Evolutionary conservation across 495 filamentous ascomycete species (phyloP).

Genomic region (Amniculicola lignicola): DNA sequence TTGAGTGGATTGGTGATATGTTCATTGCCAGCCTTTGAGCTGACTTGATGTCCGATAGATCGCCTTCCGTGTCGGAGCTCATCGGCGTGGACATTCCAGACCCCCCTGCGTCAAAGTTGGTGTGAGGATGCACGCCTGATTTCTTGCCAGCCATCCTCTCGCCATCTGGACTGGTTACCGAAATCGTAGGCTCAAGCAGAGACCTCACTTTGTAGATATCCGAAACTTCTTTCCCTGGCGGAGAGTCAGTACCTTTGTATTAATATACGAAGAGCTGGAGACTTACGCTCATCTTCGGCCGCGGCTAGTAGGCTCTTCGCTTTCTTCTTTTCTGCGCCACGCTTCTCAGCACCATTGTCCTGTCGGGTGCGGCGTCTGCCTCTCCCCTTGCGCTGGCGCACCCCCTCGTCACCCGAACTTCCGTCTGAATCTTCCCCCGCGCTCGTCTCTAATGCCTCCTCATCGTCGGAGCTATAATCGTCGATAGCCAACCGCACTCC

Average conservation of each 20-base stretch:
- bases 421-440: slow-evolving; percentile 33
- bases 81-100: slow-evolving; percentile 74
- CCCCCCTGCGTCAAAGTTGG: slow-evolving; percentile 68
- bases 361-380: slow-evolving; percentile 34
- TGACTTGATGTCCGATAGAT: slow-evolving; percentile 75
- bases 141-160: slow-evolving; percentile 56
- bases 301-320: slow-evolving; percentile 61
- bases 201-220: slow-evolving; percentile 51
- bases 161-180: slow-evolving; percentile 59
- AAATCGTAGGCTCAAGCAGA: slow-evolving; percentile 61
- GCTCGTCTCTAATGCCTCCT: slow-evolving; percentile 47
- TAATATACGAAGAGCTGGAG: background rate
- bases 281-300: slow-evolving; percentile 76
- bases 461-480: slow-evolving; percentile 60
- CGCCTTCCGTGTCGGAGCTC: slow-evolving; percentile 81
- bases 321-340: slow-evolving; percentile 31
- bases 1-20: slow-evolving; percentile 72
- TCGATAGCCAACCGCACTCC: slow-evolving; percentile 71
- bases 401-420: slow-evolving; percentile 51
- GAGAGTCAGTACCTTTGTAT: slow-evolving; percentile 30
- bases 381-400: slow-evolving; percentile 39
- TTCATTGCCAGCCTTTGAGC: slow-evolving; percentile 80
- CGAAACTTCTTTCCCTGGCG: slow-evolving; percentile 41
- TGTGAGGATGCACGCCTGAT: slow-evolving; percentile 72
- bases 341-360: slow-evolving; percentile 27